phyloP scores from a whole-genome alignment of 768 basidiomycete genomes.

The Mycena alexandri region DNA sequence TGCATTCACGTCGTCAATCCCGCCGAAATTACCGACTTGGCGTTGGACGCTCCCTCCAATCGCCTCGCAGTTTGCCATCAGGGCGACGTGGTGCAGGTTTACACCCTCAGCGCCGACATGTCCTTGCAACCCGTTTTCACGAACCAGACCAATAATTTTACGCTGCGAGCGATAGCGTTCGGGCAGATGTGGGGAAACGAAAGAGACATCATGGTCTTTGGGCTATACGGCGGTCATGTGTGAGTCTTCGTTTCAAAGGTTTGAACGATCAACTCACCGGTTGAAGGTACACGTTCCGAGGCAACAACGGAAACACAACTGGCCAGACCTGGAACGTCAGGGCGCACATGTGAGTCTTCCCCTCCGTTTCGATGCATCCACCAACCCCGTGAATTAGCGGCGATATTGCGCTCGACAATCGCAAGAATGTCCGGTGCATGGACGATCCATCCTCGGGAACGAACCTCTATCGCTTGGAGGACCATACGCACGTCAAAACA shows the following conservation, averaged over 20 bases:
- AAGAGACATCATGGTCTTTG: slow-evolving; percentile 36
- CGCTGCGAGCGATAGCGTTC: slow-evolving; percentile 40
- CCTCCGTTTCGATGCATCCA: slow-evolving; percentile 2
- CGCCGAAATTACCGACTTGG: slow-evolving; percentile 40
- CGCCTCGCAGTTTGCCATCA: slow-evolving; percentile 39
- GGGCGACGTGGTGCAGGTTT: slow-evolving; percentile 38
- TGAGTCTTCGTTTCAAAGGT: slow-evolving; percentile 27
- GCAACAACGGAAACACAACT: slow-evolving; percentile 24
- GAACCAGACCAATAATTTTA: slow-evolving; percentile 25
- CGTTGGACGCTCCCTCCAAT: slow-evolving; percentile 37
- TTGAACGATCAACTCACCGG: slow-evolving; percentile 16
- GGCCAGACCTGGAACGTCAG: slow-evolving; percentile 30
- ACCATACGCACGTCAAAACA: slow-evolving; percentile 23
- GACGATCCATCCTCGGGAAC: slow-evolving; percentile 29
- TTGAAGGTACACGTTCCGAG: slow-evolving; percentile 36
- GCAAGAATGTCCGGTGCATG: slow-evolving; percentile 25
- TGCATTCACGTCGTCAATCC: slow-evolving; percentile 35
- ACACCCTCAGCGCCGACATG: slow-evolving; percentile 31
- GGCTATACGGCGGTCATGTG: slow-evolving; percentile 39
- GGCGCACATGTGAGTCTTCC: slow-evolving; percentile 35
- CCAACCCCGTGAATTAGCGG: slow-evolving; percentile 20
- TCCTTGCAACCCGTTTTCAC: slow-evolving; percentile 34
- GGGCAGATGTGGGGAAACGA: slow-evolving; percentile 31
- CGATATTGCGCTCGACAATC: slow-evolving; percentile 24
- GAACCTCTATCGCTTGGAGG: slow-evolving; percentile 26